phyloP scores from a whole-genome alignment of 1,284 basidiomycete genomes.

The Cryptococcus sp. region DNA sequence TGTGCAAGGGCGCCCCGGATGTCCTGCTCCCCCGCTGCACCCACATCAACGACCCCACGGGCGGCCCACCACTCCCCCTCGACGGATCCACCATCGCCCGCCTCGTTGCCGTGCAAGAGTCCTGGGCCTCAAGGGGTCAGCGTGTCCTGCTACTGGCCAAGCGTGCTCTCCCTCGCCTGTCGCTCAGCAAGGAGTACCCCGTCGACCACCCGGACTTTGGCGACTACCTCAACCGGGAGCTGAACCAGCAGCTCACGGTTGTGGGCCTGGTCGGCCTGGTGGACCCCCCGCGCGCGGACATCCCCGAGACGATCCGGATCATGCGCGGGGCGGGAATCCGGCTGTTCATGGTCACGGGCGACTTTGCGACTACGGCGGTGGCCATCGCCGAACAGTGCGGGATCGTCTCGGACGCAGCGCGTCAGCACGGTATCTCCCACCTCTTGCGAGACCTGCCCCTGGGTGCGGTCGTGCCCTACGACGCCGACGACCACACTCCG shows the following conservation, averaged over 20 bases:
- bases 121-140: slow-evolving; percentile 60
- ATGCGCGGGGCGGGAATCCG: slow-evolving; percentile 62
- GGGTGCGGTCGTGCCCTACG: slow-evolving; percentile 8
- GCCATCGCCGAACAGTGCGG: slow-evolving; percentile 63
- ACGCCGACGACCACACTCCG: slow-evolving; percentile 5
- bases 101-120: slow-evolving; percentile 52
- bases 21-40: slow-evolving; percentile 57
- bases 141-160: slow-evolving; percentile 58
- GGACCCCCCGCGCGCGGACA: slow-evolving; percentile 63
- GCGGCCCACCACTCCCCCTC: slow-evolving; percentile 50
- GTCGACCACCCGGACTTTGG: slow-evolving; percentile 48
- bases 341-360: slow-evolving; percentile 68
- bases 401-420: slow-evolving; percentile 56
- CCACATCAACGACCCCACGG: slow-evolving; percentile 47
- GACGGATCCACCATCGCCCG: slow-evolving; percentile 30
- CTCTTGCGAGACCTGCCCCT: slow-evolving; percentile 33
- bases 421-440: slow-evolving; percentile 52
- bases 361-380: slow-evolving; percentile 53
- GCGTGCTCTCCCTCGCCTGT: slow-evolving; percentile 31
- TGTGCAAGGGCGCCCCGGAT: slow-evolving; percentile 62
- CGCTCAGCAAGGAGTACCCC: slow-evolving; percentile 24
- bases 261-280: slow-evolving; percentile 64
- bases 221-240: slow-evolving; percentile 36
- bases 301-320: slow-evolving; percentile 55
- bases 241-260: slow-evolving; percentile 55